A percentile compares a stretch with the other conserved stretches of the same genome.
Conservation (phyloP, 176 grass and related monocot genomes). For the Lolium multiflorum region DNA sequence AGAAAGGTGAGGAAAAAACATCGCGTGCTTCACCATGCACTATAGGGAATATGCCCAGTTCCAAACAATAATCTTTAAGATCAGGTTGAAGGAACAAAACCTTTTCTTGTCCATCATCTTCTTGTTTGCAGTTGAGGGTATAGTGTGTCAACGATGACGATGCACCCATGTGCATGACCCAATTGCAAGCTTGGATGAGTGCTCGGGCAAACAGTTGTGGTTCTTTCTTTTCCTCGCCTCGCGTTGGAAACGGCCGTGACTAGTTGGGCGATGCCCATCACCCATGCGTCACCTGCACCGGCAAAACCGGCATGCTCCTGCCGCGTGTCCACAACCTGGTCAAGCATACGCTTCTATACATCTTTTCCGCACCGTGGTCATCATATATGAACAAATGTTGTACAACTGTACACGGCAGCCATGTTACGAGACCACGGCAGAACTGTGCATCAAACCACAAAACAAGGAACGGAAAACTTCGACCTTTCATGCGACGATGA, state of each 20-base stretch:
- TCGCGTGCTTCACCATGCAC: not conserved
- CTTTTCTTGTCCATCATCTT: not conserved
- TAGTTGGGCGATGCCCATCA: not conserved
- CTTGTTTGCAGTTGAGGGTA: not conserved
- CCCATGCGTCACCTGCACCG: constrained; percentile 12
- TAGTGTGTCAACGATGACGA: not conserved
- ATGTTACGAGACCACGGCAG: too few species aligned
- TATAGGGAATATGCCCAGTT: not conserved
- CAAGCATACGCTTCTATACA: not conserved
- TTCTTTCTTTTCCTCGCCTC: too few species aligned
- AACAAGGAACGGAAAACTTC: too few species aligned
- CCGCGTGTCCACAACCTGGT: constrained; percentile 8
- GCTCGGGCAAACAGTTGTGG: not conserved
- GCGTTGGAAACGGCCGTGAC: not conserved
- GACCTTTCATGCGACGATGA: too few species aligned
- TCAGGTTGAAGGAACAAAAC: not conserved
- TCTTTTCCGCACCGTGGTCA: not conserved
- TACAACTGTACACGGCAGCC: too few species aligned
- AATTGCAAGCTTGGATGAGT: not conserved
- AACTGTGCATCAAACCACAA: too few species aligned
- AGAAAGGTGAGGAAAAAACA: not conserved
- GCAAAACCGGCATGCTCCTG: constrained; percentile 5
- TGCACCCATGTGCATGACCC: not conserved
- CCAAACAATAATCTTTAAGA: too few species aligned
- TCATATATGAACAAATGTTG: too few species aligned